Evolutionary conservation across 2,329 filamentous ascomycete species (phyloP).

Genomic region (Clathrospora elynae): DNA sequence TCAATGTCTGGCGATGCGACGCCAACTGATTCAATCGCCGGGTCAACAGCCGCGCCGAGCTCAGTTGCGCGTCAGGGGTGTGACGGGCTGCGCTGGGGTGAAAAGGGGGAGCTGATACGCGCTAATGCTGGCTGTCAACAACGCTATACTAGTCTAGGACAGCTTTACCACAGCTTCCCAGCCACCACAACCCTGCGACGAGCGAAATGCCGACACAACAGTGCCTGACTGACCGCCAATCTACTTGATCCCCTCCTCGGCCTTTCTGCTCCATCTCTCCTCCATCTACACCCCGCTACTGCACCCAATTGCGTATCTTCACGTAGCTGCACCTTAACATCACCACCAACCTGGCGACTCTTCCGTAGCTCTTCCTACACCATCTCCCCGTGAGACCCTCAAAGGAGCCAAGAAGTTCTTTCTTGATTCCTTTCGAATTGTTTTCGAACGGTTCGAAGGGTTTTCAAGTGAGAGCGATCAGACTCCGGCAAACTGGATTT

Average conservation of each 20-base stretch:
- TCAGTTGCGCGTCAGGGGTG: constrained; percentile 21
- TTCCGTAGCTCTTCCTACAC: constrained; percentile 24
- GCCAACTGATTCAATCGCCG: constrained; percentile 23
- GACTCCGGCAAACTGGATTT: constrained; percentile 99
- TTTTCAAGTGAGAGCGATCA: constrained; percentile 73
- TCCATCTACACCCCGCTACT: constrained; percentile 46
- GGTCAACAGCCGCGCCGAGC: constrained; percentile 33
- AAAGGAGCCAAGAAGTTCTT: constrained; percentile 57
- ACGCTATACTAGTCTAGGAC: constrained; percentile 27
- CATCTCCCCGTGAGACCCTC: constrained; percentile 37
- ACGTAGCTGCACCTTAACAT: constrained; percentile 36
- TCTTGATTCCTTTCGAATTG: constrained; percentile 70
- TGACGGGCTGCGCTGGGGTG: constrained; percentile 9
- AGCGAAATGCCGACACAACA: constrained; percentile 37
- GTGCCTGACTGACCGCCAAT: constrained; percentile 37
- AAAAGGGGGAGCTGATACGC: constrained; percentile 34
- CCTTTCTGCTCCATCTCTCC: constrained; percentile 41
- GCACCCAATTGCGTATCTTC: constrained; percentile 47
- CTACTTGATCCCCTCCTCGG: constrained; percentile 45
- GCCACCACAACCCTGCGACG: constrained; percentile 23
- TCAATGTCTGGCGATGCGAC: constrained; percentile 14
- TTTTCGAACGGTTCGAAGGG: constrained; percentile 60
- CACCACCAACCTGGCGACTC: constrained; percentile 41
- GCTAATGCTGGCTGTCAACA: constrained; percentile 31
- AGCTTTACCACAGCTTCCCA: constrained; percentile 30